Conservation (phyloP, 495 filamentous ascomycete genomes). For the Acidiella bohemica region DNA sequence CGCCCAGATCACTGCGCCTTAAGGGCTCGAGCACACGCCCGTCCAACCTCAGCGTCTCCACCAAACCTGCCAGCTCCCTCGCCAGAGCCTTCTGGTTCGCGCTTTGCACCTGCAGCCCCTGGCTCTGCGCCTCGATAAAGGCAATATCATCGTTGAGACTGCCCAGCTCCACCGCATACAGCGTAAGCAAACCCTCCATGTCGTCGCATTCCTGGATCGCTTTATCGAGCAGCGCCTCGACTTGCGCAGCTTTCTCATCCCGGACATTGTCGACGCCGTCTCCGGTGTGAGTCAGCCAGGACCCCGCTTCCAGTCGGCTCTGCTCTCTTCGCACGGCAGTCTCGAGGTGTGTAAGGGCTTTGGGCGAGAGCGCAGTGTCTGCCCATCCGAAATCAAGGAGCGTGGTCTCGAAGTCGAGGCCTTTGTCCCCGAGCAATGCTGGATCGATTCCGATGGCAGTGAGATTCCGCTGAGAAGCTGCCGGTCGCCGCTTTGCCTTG, state of each 20-base stretch:
- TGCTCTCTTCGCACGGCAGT: constrained; percentile 75
- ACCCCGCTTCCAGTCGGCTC: constrained; percentile 76
- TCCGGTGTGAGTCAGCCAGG: constrained; percentile 48
- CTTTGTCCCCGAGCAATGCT: constrained; percentile 51
- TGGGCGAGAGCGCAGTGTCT: constrained; percentile 52
- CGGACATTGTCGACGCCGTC: constrained; percentile 56
- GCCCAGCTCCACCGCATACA: constrained; percentile 87
- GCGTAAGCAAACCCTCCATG: constrained; percentile 77
- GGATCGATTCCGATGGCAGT: constrained; percentile 62
- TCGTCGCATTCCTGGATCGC: constrained; percentile 91
- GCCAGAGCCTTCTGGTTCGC: constrained; percentile 93
- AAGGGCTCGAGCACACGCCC: constrained; percentile 57
- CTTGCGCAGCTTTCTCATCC: constrained; percentile 70
- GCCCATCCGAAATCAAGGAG: constrained; percentile 87
- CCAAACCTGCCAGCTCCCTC: constrained; percentile 64
- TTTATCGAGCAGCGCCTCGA: constrained; percentile 72
- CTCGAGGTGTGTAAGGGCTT: constrained; percentile 70
- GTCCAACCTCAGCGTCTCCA: constrained; percentile 80
- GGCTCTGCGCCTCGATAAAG: constrained; percentile 92
- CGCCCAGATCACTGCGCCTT: constrained; percentile 59
- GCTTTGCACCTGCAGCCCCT: constrained; percentile 90
- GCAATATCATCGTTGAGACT: constrained; percentile 90
- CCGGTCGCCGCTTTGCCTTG: constrained; percentile 44
- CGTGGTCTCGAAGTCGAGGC: constrained; percentile 59
- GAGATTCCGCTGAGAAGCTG: constrained; percentile 67